A percentile compares a stretch with the other conserved stretches of the same genome.
These are phyloP conservation scores for Thermoascus crustaceus DNA, from an alignment of 2,329 filamentous ascomycete species.

Conservation along the genomic window DNA sequence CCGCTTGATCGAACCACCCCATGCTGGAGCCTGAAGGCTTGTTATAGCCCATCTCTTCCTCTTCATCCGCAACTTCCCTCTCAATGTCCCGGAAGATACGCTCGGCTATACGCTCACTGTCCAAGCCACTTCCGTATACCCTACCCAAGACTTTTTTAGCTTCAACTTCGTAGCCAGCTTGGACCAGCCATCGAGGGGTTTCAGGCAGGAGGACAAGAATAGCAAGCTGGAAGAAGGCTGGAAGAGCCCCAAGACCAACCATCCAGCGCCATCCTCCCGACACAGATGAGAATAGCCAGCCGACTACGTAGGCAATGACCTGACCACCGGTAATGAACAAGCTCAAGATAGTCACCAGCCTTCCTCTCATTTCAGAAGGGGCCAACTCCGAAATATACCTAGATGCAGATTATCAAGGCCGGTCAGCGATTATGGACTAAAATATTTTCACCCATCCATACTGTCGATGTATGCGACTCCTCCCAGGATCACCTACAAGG, in stretches of 20 bases:
- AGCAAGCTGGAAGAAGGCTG: conserved; percentile 62
- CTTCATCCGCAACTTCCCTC: conserved; percentile 63
- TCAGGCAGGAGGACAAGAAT: conserved; percentile 72
- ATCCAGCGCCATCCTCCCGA: conserved; percentile 76
- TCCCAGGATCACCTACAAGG: conserved; percentile 46
- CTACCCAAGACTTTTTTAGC: conserved; percentile 59
- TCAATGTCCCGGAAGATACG: conserved; percentile 61
- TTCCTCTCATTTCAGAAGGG: conserved; percentile 65
- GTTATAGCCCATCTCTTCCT: conserved; percentile 35
- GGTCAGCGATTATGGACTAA: too few relatives aligned
- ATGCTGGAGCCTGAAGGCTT: conserved; percentile 11
- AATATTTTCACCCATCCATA: too few relatives aligned
- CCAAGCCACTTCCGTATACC: conserved; percentile 49
- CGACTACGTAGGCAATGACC: conserved; percentile 77
- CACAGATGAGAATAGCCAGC: conserved; percentile 62
- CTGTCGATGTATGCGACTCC: too few relatives aligned
- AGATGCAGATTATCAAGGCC: too few relatives aligned
- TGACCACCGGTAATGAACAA: conserved; percentile 83
- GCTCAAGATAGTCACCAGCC: conserved; percentile 72
- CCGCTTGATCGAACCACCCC: conserved; percentile 20
- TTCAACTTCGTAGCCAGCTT: conserved; percentile 51
- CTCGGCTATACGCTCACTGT: conserved; percentile 44
- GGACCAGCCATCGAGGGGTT: conserved; percentile 80
- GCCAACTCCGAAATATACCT: conserved; percentile 79
- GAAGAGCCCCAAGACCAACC: conserved; percentile 74